Percentiles rank a stretch among this genome's conserved stretches.
Conservation (phyloP, 2,329 filamentous ascomycete species). For the Colletotrichum endophyticum region DNA sequence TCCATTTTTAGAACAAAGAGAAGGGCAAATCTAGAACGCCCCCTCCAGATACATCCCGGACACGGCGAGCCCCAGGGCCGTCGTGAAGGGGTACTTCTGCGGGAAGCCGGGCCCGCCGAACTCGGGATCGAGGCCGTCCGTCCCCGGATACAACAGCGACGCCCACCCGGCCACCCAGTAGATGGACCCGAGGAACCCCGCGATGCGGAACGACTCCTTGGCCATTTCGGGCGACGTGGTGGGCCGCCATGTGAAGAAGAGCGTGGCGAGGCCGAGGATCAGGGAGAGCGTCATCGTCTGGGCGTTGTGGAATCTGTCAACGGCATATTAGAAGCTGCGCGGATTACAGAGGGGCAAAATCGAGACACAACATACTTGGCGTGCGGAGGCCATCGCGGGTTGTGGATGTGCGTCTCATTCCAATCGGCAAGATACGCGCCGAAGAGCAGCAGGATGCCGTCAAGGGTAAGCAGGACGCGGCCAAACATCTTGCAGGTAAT, state of each 20-base stretch:
- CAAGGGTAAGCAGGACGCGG: slow-evolving; percentile 44
- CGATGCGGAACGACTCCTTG: slow-evolving; percentile 34
- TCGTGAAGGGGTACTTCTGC: slow-evolving; percentile 29
- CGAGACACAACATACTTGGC: slow-evolving; percentile 39
- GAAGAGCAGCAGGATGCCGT: slow-evolving; percentile 38
- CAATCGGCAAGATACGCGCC: slow-evolving; percentile 44
- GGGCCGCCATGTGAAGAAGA: slow-evolving; percentile 43
- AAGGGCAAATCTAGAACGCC: neutral
- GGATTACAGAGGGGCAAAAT: neutral
- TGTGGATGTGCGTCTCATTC: slow-evolving; percentile 45
- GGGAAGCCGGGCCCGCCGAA: slow-evolving; percentile 48
- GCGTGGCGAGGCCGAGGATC: slow-evolving; percentile 39
- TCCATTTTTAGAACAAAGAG: neutral
- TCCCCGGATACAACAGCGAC: slow-evolving; percentile 40
- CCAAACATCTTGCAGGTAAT: slow-evolving; percentile 32
- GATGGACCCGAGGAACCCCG: slow-evolving; percentile 40
- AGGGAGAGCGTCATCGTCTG: slow-evolving; percentile 47
- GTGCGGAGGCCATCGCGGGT: slow-evolving; percentile 49
- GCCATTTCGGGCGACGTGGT: slow-evolving; percentile 25
- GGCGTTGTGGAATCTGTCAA: slow-evolving; percentile 42
- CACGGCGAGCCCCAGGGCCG: slow-evolving; percentile 1
- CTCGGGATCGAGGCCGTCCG: slow-evolving; percentile 46
- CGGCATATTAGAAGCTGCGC: neutral
- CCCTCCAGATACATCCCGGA: slow-evolving; percentile 11
- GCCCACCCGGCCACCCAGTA: slow-evolving; percentile 46